phyloP scores from a whole-genome alignment of 1,284 basidiomycete genomes.

The Trametes hirsuta region DNA sequence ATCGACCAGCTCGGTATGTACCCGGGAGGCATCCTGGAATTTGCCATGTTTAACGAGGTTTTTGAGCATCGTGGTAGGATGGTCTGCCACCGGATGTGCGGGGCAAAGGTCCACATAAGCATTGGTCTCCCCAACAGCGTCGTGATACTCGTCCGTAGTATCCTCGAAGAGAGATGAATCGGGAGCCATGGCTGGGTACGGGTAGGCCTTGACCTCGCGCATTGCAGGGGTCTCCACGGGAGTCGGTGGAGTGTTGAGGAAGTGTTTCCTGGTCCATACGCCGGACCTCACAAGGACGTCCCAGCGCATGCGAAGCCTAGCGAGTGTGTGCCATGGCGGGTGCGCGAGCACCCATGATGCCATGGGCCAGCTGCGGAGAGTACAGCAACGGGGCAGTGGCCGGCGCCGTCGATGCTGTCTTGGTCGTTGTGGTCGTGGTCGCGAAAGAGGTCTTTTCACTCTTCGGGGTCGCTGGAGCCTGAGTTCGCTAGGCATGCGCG shows the following conservation, averaged over 20 bases:
- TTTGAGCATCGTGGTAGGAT: slow-evolving; percentile 26
- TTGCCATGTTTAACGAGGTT: slow-evolving; percentile 25
- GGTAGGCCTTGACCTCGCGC: slow-evolving; percentile 32
- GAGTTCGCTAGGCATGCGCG: background rate
- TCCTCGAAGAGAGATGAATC: slow-evolving; percentile 39
- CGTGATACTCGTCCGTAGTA: slow-evolving; percentile 29
- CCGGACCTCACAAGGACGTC: slow-evolving; percentile 18
- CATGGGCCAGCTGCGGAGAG: slow-evolving; percentile 20
- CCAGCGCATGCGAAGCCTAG: slow-evolving; percentile 23
- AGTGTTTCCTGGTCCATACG: slow-evolving; percentile 18
- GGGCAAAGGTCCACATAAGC: background rate
- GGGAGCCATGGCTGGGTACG: slow-evolving; percentile 31
- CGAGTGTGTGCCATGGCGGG: slow-evolving; percentile 27
- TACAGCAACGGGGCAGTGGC: background rate
- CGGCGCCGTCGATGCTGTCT: background rate
- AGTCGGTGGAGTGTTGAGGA: slow-evolving; percentile 26
- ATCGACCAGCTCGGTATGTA: slow-evolving; percentile 37
- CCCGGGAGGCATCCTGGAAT: slow-evolving; percentile 29
- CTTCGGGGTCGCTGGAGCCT: background rate
- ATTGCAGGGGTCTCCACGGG: slow-evolving; percentile 35
- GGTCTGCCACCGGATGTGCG: background rate
- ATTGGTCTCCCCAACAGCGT: background rate
- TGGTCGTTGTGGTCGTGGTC: slow-evolving; percentile 1
- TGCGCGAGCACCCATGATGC: slow-evolving; percentile 33
- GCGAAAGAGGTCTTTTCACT: background rate